Percentiles rank a stretch among this genome's conserved stretches.
Conservation (phyloP, 495 filamentous ascomycete species). For the Talaromyces stipitatus region DNA sequence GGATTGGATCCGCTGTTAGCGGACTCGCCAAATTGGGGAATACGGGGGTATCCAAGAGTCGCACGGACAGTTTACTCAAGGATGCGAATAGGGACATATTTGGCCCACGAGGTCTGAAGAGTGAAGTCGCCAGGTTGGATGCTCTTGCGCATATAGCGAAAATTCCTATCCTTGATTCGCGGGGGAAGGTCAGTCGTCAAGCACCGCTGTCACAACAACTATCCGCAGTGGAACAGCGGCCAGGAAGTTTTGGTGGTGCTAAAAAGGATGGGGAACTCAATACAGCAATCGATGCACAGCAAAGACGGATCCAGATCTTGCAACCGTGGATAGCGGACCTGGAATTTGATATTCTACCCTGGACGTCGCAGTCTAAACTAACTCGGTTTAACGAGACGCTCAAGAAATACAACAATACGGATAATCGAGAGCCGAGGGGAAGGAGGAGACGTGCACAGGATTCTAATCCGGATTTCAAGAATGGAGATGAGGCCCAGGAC, state of each 20-base stretch:
- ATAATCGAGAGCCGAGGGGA: background rate
- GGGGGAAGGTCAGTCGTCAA: constrained; percentile 15
- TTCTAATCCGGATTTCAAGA: background rate
- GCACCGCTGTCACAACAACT: constrained; percentile 14
- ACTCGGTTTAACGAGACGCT: constrained; percentile 19
- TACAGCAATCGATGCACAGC: constrained; percentile 13
- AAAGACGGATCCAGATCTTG: constrained; percentile 8
- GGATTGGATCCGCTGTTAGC: constrained; percentile 20
- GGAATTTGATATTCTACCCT: constrained; percentile 17
- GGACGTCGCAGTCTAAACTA: constrained; percentile 18
- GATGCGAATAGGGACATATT: constrained; percentile 24
- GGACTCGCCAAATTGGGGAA: constrained; percentile 18
- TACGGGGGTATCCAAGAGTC: constrained; percentile 18
- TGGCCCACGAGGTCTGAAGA: constrained; percentile 15
- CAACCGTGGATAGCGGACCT: constrained; percentile 23
- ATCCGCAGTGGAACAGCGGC: background rate
- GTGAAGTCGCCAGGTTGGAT: constrained; percentile 18
- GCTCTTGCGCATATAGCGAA: constrained; percentile 19
- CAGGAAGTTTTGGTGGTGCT: background rate
- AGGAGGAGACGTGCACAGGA: background rate
- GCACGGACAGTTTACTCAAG: constrained; percentile 17
- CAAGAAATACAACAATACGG: constrained; percentile 14
- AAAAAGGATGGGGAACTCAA: background rate
- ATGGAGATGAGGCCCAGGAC: background rate
- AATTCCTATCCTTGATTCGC: constrained; percentile 18